Evolutionary conservation across 192 early-diverging fungal genomes (phyloP).

Genomic region (Dissophora ornata): DNA sequence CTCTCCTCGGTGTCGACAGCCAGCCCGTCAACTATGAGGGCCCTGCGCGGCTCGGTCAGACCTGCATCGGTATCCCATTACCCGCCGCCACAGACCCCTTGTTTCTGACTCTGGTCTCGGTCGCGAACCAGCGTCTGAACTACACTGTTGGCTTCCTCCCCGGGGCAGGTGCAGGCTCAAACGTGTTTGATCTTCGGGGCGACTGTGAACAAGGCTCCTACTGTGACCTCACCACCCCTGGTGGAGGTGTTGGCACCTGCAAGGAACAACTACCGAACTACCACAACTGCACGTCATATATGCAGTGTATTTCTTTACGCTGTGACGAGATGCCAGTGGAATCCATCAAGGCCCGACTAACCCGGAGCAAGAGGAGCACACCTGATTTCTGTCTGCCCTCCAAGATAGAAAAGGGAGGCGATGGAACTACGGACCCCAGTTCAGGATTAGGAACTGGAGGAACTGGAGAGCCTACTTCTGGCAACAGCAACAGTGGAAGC

Average conservation of each 20-base stretch:
- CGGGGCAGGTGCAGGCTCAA: constrained; percentile 9
- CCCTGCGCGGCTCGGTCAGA: constrained; percentile 26
- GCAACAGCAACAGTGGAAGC: not conserved
- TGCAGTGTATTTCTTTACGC: constrained; percentile 33
- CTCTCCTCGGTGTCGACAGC: constrained; percentile 24
- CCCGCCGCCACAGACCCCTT: constrained; percentile 19
- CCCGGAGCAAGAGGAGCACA: constrained; percentile 1
- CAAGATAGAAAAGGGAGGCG: constrained; percentile 3
- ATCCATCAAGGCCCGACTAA: not conserved
- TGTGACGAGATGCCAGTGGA: constrained; percentile 3
- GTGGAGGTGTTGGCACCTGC: constrained; percentile 15
- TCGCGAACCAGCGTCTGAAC: constrained; percentile 28
- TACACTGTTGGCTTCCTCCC: constrained; percentile 2
- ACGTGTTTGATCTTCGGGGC: constrained; percentile 25
- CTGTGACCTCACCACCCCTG: constrained; percentile 21
- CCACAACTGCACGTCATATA: constrained; percentile 37
- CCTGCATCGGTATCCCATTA: constrained; percentile 20
- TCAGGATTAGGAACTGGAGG: not conserved
- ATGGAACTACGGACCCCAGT: not conserved
- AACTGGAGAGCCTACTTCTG: not conserved
- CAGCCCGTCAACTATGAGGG: constrained; percentile 26
- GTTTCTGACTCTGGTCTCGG: constrained; percentile 29
- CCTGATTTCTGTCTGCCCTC: constrained; percentile 24
- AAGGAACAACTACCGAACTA: constrained; percentile 28
- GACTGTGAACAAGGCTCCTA: constrained; percentile 42